A percentile compares a stretch with the other conserved stretches of the same genome.
These are phyloP conservation scores for Trametopsis cervina DNA, from an alignment of 768 basidiomycete genomes.

Conservation along the genomic window DNA sequence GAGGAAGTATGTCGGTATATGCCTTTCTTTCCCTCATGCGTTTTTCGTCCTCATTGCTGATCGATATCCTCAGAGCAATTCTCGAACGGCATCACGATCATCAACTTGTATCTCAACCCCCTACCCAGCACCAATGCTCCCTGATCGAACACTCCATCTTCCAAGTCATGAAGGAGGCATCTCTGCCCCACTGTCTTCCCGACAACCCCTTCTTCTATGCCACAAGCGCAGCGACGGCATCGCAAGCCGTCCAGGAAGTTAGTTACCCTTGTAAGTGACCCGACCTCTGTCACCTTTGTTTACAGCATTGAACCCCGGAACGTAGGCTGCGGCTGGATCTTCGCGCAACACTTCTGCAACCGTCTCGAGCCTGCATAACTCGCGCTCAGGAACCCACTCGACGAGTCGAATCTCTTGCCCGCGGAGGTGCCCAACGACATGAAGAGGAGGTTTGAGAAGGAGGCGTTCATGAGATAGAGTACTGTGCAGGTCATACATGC, in stretches of 20 bases:
- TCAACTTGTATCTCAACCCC: constrained; percentile 92
- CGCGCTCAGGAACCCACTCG: constrained; percentile 79
- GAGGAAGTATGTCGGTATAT: constrained; percentile 86
- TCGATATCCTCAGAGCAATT: constrained; percentile 70
- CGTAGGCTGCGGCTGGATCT: constrained; percentile 91
- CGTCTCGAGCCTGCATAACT: constrained; percentile 88
- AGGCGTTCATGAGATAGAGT: constrained; percentile 95
- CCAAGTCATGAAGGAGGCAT: constrained; percentile 97
- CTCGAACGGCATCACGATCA: constrained; percentile 91
- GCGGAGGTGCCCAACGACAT: constrained; percentile 93
- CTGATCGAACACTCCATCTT: constrained; percentile 96
- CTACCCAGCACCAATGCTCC: constrained; percentile 70
- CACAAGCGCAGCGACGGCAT: constrained; percentile 37
- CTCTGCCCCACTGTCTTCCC: constrained; percentile 88
- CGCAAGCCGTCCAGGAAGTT: constrained; percentile 95
- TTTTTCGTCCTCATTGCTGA: neutral
- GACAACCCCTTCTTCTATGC: constrained; percentile 85
- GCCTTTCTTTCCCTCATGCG: neutral
- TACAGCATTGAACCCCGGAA: neutral
- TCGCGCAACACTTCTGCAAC: constrained; percentile 97
- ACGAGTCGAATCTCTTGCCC: constrained; percentile 85
- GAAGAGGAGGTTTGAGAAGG: constrained; percentile 93
- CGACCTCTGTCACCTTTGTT: neutral
- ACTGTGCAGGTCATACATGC: constrained; percentile 85
- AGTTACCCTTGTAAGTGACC: constrained; percentile 80